Conservation (phyloP, 306 rosid genomes). For the Pyrus pyrifolia region DNA sequence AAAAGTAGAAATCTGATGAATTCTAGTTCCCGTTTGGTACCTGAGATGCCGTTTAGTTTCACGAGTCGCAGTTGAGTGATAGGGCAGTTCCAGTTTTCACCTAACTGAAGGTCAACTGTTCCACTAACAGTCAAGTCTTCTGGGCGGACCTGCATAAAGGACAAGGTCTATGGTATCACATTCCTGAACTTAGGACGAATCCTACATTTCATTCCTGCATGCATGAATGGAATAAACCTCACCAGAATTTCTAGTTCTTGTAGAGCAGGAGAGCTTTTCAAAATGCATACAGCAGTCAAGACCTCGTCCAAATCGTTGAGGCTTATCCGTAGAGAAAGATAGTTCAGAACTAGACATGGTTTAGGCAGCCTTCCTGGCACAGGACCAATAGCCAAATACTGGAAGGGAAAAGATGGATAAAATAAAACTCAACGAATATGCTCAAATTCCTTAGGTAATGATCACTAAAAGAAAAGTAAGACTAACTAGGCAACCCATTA, state of each 20-base stretch:
- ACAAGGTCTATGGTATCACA: neutral
- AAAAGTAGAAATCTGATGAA: constrained; percentile 44
- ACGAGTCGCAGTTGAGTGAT: constrained; percentile 33
- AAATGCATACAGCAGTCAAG: constrained; percentile 41
- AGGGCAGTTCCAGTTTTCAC: constrained; percentile 15
- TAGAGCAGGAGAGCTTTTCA: constrained; percentile 51
- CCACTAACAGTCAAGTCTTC: constrained; percentile 19
- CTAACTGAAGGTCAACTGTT: constrained; percentile 13
- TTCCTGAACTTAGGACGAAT: neutral
- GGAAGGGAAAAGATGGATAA: constrained; percentile 11
- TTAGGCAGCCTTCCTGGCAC: constrained; percentile 36
- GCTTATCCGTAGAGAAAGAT: constrained; percentile 47
- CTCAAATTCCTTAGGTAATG: neutral
- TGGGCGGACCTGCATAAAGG: constrained; percentile 32
- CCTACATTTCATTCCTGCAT: neutral
- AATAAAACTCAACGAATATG: neutral
- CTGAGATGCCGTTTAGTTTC: constrained; percentile 36
- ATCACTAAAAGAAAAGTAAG: neutral
- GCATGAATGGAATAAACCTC: constrained; percentile 15
- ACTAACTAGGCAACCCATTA: neutral
- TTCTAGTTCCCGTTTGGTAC: constrained; percentile 38
- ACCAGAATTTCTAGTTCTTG: constrained; percentile 55
- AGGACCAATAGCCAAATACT: constrained; percentile 47
- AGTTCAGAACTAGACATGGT: constrained; percentile 39
- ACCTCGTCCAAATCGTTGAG: constrained; percentile 43